Evolutionary conservation across 805 yeast genomes (phyloP), one percentile per base, ranked within the genome.

Genomic region (Wickerhamomyces alni): DNA sequence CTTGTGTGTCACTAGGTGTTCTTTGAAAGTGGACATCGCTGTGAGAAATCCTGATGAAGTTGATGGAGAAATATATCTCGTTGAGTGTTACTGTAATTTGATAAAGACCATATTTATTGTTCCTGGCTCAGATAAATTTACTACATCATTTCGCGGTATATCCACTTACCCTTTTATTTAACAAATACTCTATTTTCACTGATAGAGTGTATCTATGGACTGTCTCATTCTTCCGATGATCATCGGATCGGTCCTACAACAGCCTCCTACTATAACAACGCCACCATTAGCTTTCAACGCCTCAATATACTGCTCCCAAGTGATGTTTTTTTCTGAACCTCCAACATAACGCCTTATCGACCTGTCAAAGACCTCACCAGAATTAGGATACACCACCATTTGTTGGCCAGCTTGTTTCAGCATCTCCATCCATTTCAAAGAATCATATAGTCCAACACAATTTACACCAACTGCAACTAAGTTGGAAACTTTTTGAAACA

Each of bases 391-490:
- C 4, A 30, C 33, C 6, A 30, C 33, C 16, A 30, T 6, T 13
- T 30, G 17, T 17, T 30, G 21, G 5, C 42, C 17, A 27, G 40
- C n/a, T 36, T 11, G 34, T 33, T 50, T 46, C 37, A 73, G 47
- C 16, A 53, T 58, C 13, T 47, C 41, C 18, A 79, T 52, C 28
- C 75, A 69, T 3, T 52, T 55, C 0, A 57, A 44, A 2, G 79
- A 70, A 15, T 53, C 47, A 12, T 57, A 50, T 39, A 68, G 67
- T 24, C 74, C 70, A 36, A 80, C 72, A 56, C 94, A 84, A 52
- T 85, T 85, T 41, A 77, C 73, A 1, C 93, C 93, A 17, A 80
- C 52, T 0, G 77, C 77, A 4, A 74, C 26, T 33, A 74, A 58
- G 35, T 61, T 52, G 9, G 47, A 55, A 28, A 43, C 37, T 30